Evolutionary conservation across 1,284 basidiomycete genomes (phyloP).

Genomic region (Boletus mariae): DNA sequence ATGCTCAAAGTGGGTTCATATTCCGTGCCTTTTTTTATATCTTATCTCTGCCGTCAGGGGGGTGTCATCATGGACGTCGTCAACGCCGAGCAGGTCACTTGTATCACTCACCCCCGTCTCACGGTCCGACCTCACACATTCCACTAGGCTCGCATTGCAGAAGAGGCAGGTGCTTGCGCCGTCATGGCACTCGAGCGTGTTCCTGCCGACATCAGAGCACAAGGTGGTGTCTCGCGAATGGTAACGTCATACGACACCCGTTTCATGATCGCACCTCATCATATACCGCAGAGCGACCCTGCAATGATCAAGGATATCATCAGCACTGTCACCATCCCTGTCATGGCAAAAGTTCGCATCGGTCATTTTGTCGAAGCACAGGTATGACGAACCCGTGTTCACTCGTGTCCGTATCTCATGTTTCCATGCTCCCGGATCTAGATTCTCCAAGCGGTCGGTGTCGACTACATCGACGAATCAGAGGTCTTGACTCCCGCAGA

Average conservation of each 20-base stretch:
- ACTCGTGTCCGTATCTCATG: background rate
- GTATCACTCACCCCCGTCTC: background rate
- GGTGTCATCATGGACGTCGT: slow-evolving; percentile 94
- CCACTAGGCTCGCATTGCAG: slow-evolving; percentile 86
- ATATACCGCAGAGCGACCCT: slow-evolving; percentile 74
- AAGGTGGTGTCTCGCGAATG: slow-evolving; percentile 94
- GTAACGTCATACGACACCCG: slow-evolving; percentile 38
- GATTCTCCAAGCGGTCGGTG: slow-evolving; percentile 92
- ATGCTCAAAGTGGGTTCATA: slow-evolving; percentile 76
- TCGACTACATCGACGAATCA: slow-evolving; percentile 98
- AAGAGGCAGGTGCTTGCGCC: slow-evolving; percentile 96
- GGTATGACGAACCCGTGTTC: slow-evolving; percentile 38
- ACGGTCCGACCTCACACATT: background rate
- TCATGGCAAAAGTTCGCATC: slow-evolving; percentile 94
- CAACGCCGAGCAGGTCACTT: slow-evolving; percentile 73
- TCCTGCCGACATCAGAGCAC: slow-evolving; percentile 88
- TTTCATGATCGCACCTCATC: background rate
- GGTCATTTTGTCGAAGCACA: slow-evolving; percentile 97
- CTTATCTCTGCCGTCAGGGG: slow-evolving; percentile 41
- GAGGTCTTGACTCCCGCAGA: slow-evolving; percentile 97
- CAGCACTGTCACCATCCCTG: slow-evolving; percentile 86
- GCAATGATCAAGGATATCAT: slow-evolving; percentile 97
- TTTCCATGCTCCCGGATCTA: slow-evolving; percentile 29
- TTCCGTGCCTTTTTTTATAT: background rate
- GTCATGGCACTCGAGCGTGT: slow-evolving; percentile 98